Evolutionary conservation across 2,329 filamentous ascomycete genomes (phyloP), one percentile per base, ranked within the genome.

Genomic region (Dactylellina sp.): DNA sequence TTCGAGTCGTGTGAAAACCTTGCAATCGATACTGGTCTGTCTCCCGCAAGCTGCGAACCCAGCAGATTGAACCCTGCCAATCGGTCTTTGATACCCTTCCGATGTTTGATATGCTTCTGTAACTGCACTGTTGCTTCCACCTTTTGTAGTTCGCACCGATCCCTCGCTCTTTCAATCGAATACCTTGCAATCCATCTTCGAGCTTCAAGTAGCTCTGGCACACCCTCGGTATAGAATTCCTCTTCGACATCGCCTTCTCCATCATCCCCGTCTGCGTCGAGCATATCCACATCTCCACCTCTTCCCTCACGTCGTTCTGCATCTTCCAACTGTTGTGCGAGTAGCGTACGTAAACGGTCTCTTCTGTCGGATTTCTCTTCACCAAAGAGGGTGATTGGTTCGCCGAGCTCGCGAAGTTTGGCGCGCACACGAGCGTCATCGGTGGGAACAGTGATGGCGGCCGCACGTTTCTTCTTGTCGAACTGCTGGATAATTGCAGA

Each of bases 311-410:
- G 81, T 20, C 82, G 84, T 14, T 82, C 83, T 32, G 44, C 72
- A 53, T 83, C 86, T 80, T 93, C 90, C 0, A 88, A 86, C 76
- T 92, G 87, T 57, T 89, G 88, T 1, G 89, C 89, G 76, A 99
- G 84, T 25, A 97, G 83, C 78, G 92, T 91, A 76, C 95, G 88
- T 78, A 99, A 82, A 76, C 95, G 88, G 79, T 97, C 93, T 83
- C 96, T 87, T 71, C 95, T 86, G 78, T 98, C 94, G 24, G 87
- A 89, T 0, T 89, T 89, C 0, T 91, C 92, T 83, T 99, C 95
- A 70, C 93, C 95, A 77, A 99, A 99, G 0, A 98, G 85, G 0
- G 94, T 99, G 63, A 98, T 89, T 9, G 95, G 95, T 80, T 99
- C 91, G n/a, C 91, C 92, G 76, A 97, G 85, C 79, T 95, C 90